These are phyloP conservation scores for Geranium rotundifolium DNA, from an alignment of 345 rosid species.

Conservation along the genomic window DNA sequence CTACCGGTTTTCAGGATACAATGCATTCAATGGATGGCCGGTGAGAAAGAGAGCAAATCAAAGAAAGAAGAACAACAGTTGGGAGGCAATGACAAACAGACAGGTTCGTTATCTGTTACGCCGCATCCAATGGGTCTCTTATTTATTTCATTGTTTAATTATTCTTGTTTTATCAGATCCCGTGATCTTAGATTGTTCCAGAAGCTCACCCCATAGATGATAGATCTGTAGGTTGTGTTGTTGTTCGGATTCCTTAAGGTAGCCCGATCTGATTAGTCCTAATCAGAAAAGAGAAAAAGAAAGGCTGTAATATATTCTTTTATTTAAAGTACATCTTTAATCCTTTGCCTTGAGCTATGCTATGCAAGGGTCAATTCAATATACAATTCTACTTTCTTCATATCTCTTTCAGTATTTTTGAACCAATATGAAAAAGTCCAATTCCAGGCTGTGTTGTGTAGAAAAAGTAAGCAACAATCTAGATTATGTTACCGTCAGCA, in stretches of 20 bases:
- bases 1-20: constrained; percentile 24
- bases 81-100: neutral
- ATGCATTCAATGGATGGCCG: constrained; percentile 50
- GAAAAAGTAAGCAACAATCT: neutral
- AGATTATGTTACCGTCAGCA: neutral
- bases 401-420: neutral
- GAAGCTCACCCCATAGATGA: neutral
- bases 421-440: neutral
- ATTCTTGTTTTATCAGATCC: neutral
- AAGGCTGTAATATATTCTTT: too few relatives aligned
- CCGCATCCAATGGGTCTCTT: too few relatives aligned
- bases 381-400: neutral
- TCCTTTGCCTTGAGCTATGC: neutral
- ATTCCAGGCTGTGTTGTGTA: neutral
- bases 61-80: neutral
- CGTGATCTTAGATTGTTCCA: too few relatives aligned
- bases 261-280: too few relatives aligned
- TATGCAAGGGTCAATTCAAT: neutral
- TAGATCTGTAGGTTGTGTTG: neutral
- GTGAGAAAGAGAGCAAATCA: constrained; percentile 19
- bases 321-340: neutral
- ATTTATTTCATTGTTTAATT: neutral
- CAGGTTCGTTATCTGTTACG: neutral
- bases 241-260: too few relatives aligned
- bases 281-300: too few relatives aligned